phyloP scores from a whole-genome alignment of 768 basidiomycete genomes.

The Amanita molliuscula region DNA sequence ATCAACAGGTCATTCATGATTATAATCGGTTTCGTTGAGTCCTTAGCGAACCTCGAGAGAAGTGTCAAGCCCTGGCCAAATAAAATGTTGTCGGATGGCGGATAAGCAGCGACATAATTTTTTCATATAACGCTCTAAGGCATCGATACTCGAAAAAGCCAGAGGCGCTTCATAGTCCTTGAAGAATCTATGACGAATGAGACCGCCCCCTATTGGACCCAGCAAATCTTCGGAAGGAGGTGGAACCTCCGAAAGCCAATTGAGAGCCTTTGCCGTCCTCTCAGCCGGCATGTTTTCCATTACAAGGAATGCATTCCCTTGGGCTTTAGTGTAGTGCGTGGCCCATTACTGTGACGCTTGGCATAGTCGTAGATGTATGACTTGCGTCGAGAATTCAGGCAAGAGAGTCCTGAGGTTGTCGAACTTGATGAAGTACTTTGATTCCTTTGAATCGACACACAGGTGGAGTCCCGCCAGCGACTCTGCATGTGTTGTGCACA shows the following conservation, averaged over 20 bases:
- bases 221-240: slow-evolving; percentile 10
- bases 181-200: slow-evolving; percentile 7
- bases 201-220: slow-evolving; percentile 3
- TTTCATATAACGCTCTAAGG: slow-evolving; percentile 3
- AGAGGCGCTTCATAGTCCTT: background rate
- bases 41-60: background rate
- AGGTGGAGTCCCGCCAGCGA: no score
- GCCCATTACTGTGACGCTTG: slow-evolving; percentile 8
- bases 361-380: slow-evolving; percentile 14
- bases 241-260: slow-evolving; percentile 15
- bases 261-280: slow-evolving; percentile 13
- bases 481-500: no score
- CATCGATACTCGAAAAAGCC: background rate
- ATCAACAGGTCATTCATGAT: background rate
- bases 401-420: background rate
- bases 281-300: slow-evolving; percentile 17
- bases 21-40: background rate
- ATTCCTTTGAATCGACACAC: no score
- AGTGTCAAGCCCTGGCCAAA: slow-evolving; percentile 1
- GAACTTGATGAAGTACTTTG: background rate
- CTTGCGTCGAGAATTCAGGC: slow-evolving; percentile 12
- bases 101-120: background rate
- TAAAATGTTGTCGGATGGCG: background rate
- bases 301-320: slow-evolving; percentile 13
- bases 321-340: slow-evolving; percentile 14